Conservation (phyloP, 129 eudicot species). For the Dittrichia graveolens region DNA sequence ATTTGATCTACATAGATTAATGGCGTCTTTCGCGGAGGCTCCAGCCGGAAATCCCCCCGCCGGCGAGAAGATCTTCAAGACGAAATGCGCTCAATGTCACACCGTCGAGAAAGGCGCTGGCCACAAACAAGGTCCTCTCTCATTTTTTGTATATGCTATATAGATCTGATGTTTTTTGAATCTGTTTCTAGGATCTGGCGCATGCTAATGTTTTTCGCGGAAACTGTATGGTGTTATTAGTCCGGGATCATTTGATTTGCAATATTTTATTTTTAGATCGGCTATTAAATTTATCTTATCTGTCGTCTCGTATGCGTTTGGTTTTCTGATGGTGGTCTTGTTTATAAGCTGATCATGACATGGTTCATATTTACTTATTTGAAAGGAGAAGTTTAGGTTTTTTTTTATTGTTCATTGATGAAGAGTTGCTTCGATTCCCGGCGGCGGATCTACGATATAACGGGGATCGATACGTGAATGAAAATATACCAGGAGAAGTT, state of each 20-base stretch:
- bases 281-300: not conserved
- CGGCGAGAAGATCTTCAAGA: slow-evolving; percentile 95
- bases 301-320: not conserved
- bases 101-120: slow-evolving; percentile 94
- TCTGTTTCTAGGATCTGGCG: not conserved
- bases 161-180: slow-evolving; percentile 26
- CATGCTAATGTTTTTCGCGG: not conserved
- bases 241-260: not conserved
- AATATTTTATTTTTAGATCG: not conserved
- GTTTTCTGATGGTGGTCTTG: not conserved
- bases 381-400: not conserved
- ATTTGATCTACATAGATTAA: slow-evolving; percentile 27
- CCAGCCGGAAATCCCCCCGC: slow-evolving; percentile 66
- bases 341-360: not conserved
- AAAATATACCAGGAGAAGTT: not conserved
- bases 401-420: not conserved
- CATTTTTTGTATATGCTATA: not conserved
- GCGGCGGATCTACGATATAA: not conserved
- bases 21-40: slow-evolving; percentile 91
- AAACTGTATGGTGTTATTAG: no score
- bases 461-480: not conserved
- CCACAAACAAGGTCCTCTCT: slow-evolving; percentile 72
- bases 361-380: not conserved
- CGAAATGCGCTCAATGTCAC: slow-evolving; percentile 94
- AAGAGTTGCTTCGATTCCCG: not conserved